Conservation (phyloP, 371 early-diverging fungal species). For the Rhizoclosmatium hyalinum region DNA sequence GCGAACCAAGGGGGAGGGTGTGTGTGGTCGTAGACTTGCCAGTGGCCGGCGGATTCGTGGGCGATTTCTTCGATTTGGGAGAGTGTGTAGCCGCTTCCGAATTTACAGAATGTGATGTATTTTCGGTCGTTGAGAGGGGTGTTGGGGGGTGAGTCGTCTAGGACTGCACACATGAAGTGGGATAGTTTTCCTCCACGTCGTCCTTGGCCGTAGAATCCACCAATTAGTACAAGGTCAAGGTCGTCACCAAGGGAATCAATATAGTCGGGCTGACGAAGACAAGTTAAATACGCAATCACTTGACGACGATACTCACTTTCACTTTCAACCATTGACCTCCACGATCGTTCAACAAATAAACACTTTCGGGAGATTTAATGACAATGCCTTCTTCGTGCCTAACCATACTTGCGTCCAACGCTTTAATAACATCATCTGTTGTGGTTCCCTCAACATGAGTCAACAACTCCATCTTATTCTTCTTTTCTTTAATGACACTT, state of each 20-base stretch:
- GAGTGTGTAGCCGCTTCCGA: conserved; percentile 73
- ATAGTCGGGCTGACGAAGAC: conserved; percentile 64
- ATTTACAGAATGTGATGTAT: conserved; percentile 66
- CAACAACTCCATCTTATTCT: conserved; percentile 60
- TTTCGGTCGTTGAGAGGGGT: conserved; percentile 25
- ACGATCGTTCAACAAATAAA: conserved; percentile 65
- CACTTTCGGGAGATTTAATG: conserved; percentile 69
- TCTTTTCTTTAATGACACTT: conserved; percentile 57
- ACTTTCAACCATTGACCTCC: conserved; percentile 75
- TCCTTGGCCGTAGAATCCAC: conserved; percentile 69
- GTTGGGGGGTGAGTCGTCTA: conserved; percentile 54
- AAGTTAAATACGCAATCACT: neutral
- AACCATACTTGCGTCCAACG: conserved; percentile 63
- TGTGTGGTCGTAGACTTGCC: conserved; percentile 54
- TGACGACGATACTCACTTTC: conserved; percentile 45
- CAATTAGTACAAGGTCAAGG: conserved; percentile 76
- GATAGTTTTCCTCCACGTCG: conserved; percentile 65
- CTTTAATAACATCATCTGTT: conserved; percentile 65
- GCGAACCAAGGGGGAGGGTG: conserved; percentile 64
- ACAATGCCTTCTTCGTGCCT: conserved; percentile 63
- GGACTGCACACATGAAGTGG: conserved; percentile 73
- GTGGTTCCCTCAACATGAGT: conserved; percentile 58
- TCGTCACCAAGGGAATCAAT: conserved; percentile 71
- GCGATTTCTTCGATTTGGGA: conserved; percentile 56
- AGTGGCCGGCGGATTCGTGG: conserved; percentile 44